Conservation (phyloP, 148 eudicot species). For the Chenopodium quinoa region DNA sequence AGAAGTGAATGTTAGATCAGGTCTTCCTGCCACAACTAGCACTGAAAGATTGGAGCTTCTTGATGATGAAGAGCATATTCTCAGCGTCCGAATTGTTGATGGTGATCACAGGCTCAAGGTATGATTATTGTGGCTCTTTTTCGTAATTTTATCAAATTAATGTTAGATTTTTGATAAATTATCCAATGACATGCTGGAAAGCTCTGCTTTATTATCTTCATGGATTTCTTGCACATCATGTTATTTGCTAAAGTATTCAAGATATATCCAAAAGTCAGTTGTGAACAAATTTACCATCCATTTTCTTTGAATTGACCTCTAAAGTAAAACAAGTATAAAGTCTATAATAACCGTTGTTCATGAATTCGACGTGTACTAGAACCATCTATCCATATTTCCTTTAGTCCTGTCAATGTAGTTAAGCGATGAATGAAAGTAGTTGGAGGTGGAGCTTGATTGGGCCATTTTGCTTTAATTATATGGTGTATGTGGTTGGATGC, state of each 20-base stretch:
- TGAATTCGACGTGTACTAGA: slow-evolving; percentile 3
- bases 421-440: slow-evolving; percentile 5
- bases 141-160: neutral
- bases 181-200: too few relatives aligned
- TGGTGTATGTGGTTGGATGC: slow-evolving; percentile 2
- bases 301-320: neutral
- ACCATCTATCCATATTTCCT: neutral
- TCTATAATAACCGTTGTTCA: neutral
- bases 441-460: slow-evolving; percentile 11
- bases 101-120: slow-evolving; percentile 69
- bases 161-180: neutral
- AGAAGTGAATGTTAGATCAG: slow-evolving; percentile 63
- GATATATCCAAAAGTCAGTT: neutral
- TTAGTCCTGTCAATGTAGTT: slow-evolving; percentile 15
- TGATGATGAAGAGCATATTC: slow-evolving; percentile 60
- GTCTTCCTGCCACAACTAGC: slow-evolving; percentile 69
- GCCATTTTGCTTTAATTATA: slow-evolving; percentile 14
- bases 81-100: slow-evolving; percentile 49
- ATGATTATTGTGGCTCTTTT: neutral
- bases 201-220: neutral
- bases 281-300: too few relatives aligned
- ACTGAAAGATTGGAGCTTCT: slow-evolving; percentile 59
- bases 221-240: neutral
- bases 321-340: neutral
- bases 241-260: neutral